A percentile compares a stretch with the other conserved stretches of the same genome.
Conservation (phyloP, 768 basidiomycete genomes). For the Boletus tomentosulus region DNA sequence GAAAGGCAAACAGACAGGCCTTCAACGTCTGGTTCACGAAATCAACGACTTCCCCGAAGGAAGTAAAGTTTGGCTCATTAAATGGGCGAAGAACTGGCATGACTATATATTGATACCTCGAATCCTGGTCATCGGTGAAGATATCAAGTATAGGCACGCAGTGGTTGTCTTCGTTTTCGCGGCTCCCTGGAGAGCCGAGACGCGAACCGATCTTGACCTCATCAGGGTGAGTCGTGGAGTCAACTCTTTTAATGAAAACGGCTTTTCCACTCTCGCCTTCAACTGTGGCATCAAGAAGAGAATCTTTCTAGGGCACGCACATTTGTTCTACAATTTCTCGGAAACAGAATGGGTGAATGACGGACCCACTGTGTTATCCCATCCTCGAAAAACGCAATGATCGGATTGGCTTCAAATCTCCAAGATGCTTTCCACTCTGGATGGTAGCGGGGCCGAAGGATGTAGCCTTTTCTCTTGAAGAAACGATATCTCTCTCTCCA, state of each 20-base stretch:
- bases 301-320: no score
- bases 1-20: no score
- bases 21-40: conserved; percentile 27
- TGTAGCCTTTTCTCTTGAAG: conserved; percentile 17
- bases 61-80: conserved; percentile 20
- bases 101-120: conserved; percentile 20
- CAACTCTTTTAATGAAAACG: conserved; percentile 16
- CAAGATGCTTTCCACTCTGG: conserved; percentile 31
- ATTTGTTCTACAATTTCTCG: no score
- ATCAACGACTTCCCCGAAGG: conserved; percentile 23
- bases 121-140: conserved; percentile 12
- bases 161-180: conserved; percentile 9
- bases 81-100: conserved; percentile 26
- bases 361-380: conserved; percentile 6
- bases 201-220: conserved; percentile 6
- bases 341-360: no score
- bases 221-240: not conserved
- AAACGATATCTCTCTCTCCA: conserved; percentile 18
- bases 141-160: conserved; percentile 19
- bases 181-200: conserved; percentile 1
- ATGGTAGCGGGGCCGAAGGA: conserved; percentile 23
- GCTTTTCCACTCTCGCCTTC: not conserved
- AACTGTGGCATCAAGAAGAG: conserved; percentile 11
- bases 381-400: not conserved
- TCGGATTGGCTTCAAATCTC: not conserved